A percentile compares a stretch with the other conserved stretches of the same genome.
Conservation (phyloP, 2,329 filamentous ascomycete species). For the Apiospora saccharicola region DNA sequence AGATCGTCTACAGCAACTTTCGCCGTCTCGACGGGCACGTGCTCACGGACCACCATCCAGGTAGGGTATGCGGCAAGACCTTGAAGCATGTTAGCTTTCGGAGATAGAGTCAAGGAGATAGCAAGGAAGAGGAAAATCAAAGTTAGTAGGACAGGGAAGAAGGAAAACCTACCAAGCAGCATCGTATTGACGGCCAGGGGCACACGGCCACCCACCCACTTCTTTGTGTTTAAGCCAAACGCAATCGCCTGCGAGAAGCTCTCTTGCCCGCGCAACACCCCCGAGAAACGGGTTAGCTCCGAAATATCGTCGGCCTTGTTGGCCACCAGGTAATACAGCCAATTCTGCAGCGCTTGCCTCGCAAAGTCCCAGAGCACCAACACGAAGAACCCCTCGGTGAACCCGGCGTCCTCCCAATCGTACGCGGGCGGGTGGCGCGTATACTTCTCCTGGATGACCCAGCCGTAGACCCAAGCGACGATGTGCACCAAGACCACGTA, state of each 20-base stretch:
- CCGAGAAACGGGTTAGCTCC: slow-evolving; percentile 52
- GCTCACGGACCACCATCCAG: slow-evolving; percentile 43
- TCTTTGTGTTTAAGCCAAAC: slow-evolving; percentile 48
- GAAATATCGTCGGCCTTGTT: slow-evolving; percentile 64
- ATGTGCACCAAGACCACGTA: slow-evolving; percentile 54
- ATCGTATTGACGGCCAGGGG: slow-evolving; percentile 49
- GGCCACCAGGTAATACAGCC: slow-evolving; percentile 62
- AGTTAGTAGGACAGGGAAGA: neutral
- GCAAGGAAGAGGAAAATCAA: no score
- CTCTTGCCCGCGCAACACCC: slow-evolving; percentile 50
- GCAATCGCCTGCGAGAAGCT: slow-evolving; percentile 49
- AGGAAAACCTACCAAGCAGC: slow-evolving; percentile 42
- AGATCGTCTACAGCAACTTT: slow-evolving; percentile 23
- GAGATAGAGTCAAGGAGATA: no score
- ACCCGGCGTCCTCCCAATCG: slow-evolving; percentile 71
- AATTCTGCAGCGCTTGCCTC: slow-evolving; percentile 61
- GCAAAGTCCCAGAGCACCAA: slow-evolving; percentile 69
- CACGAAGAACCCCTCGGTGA: slow-evolving; percentile 71
- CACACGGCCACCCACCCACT: slow-evolving; percentile 48
- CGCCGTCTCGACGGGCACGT: slow-evolving; percentile 37
- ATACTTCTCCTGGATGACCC: slow-evolving; percentile 61
- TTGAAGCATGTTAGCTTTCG: slow-evolving; percentile 25
- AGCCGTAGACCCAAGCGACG: slow-evolving; percentile 58
- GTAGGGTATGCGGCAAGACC: slow-evolving; percentile 41
- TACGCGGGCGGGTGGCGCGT: slow-evolving; percentile 60